Percentiles rank a stretch among this genome's conserved stretches.
Evolutionary conservation across 345 rosid genomes (phyloP).

Genomic region (Gossypium thurberi): DNA sequence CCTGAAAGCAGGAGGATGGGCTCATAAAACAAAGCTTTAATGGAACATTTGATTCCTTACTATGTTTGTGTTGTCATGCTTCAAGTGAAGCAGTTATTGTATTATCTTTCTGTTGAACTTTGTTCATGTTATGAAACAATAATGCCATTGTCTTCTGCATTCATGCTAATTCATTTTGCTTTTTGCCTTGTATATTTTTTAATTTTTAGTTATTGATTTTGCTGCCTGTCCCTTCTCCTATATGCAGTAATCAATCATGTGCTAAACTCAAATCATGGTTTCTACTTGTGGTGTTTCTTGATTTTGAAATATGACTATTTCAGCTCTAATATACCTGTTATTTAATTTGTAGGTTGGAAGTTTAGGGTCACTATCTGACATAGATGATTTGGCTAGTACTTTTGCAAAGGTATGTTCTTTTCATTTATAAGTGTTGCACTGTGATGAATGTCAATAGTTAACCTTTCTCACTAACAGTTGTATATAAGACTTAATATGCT

Average conservation of each 20-base stretch:
- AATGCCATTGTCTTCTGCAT: background rate
- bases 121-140: background rate
- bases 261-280: background rate
- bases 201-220: background rate
- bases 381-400: slow-evolving; percentile 89
- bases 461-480: background rate
- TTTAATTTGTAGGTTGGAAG: slow-evolving; percentile 42
- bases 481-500: background rate
- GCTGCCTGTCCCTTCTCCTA: background rate
- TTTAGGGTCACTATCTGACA: slow-evolving; percentile 63
- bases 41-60: background rate
- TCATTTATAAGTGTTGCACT: background rate
- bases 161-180: background rate
- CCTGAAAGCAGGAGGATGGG: background rate
- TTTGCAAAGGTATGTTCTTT: slow-evolving; percentile 73
- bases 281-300: background rate
- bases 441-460: background rate
- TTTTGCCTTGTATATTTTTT: background rate
- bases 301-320: background rate
- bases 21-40: background rate
- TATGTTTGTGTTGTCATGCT: background rate
- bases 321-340: background rate
- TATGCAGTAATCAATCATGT: background rate
- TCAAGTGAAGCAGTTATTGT: background rate
- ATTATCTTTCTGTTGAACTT: background rate